Evolutionary conservation across 768 basidiomycete genomes (phyloP).

Genomic region (Holtermanniella nyarrowii): DNA sequence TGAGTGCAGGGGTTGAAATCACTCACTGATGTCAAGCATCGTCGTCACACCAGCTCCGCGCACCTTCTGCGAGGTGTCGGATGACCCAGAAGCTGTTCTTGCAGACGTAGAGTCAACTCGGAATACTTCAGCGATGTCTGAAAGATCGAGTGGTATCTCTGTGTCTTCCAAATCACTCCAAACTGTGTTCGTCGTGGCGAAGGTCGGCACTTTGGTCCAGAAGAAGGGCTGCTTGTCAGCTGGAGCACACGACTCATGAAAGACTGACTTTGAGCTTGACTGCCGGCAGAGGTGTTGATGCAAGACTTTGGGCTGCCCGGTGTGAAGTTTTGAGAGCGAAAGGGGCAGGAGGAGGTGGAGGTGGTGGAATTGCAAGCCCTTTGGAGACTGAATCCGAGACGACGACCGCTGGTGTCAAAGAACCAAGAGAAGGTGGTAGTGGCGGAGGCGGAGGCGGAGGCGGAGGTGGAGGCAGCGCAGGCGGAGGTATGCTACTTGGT

Average conservation of each 20-base stretch:
- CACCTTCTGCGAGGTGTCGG: neutral
- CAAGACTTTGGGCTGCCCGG: slow-evolving; percentile 19
- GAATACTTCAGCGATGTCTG: slow-evolving; percentile 67
- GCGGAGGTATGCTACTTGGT: slow-evolving; percentile 17
- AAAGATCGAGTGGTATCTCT: slow-evolving; percentile 48
- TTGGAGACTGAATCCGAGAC: slow-evolving; percentile 3
- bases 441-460: slow-evolving; percentile 24
- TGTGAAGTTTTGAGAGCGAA: slow-evolving; percentile 3
- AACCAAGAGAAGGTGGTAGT: slow-evolving; percentile 15
- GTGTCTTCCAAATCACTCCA: slow-evolving; percentile 54
- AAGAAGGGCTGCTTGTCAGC: slow-evolving; percentile 57
- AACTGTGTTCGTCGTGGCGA: slow-evolving; percentile 49
- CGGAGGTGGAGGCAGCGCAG: slow-evolving; percentile 9
- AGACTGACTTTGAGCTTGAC: slow-evolving; percentile 23
- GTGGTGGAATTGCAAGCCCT: slow-evolving; percentile 6
- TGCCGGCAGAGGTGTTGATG: slow-evolving; percentile 14
- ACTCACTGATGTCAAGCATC: slow-evolving; percentile 56
- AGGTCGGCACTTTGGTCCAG: slow-evolving; percentile 66
- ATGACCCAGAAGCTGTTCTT: neutral
- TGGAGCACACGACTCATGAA: neutral
- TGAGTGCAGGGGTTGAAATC: neutral
- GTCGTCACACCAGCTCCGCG: slow-evolving; percentile 48
- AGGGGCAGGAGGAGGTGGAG: slow-evolving; percentile 34
- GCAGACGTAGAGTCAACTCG: slow-evolving; percentile 40
- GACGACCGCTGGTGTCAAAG: neutral